Base-by-base conservation (phyloP, 768 basidiomycete species). In the Trametes punicea region DNA sequence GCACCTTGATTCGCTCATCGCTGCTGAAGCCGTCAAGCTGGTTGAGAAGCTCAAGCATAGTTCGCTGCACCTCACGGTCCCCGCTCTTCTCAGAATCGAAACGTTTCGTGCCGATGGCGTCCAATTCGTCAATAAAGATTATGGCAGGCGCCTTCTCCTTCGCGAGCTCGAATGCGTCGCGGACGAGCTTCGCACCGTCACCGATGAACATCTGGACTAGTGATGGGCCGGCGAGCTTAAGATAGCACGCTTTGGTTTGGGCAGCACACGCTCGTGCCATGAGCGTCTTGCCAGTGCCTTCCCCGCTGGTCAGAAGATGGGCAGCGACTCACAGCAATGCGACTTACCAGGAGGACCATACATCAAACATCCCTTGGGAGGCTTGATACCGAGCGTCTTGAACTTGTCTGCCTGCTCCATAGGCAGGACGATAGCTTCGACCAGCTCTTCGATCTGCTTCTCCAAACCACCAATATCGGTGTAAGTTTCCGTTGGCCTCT, bases 151-250 rank as follows among this genome's bases (percentile, higher is more conserved):
- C 91, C 67, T 98, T 98, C 79, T 97, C 91, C 73, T 98, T 98
- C 16, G 97, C 97, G 42, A 99, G 80, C 42, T 95, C 94, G 69
- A 99, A 98, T 3, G 96, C 96, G 66, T 99, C 97, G 42, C 97
- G 91, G 20, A 99, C 97, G 47, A 99, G 84, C 72, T 98, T 98
- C 51, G 97, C 97, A 67, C 97, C 97, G 71, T 98, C 97, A 73
- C 97, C 97, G 63, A 99, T 99, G 72, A 96, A 99, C 97, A 98
- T 99, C 73, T 99, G 97, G 11, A 99, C 97, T 49, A 99, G 82
- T 47, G 95, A 95, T 23, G 97, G 96, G 18, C 93, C 97, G 31
- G 97, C 97, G 25, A 99, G 83, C 72, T 99, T 98, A 62, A 99
- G 82, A 71, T 96, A 99, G 71, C 96, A 98, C 7, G 97, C 97